Evolutionary conservation across 176 grass and related monocot species (phyloP).

Genomic region (Zea mays): DNA sequence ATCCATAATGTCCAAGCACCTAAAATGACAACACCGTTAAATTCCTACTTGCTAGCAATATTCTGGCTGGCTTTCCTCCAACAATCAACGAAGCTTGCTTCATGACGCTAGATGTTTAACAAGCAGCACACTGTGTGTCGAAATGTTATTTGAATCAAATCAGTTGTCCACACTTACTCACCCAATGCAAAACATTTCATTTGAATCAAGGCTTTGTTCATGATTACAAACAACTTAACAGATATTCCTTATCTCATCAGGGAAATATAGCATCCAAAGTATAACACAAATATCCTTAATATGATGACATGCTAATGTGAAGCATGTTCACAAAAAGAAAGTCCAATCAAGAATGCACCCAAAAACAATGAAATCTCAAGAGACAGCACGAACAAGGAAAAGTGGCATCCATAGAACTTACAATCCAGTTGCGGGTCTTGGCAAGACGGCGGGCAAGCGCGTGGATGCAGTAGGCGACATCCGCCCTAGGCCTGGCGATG

Average conservation of each 20-base stretch:
- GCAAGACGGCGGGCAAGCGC: conserved; percentile 77
- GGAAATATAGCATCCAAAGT: background rate
- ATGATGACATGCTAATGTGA: background rate
- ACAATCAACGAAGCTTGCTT: background rate
- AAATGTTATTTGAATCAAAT: background rate
- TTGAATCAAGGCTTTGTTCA: conserved; percentile 4
- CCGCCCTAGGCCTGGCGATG: conserved; percentile 76
- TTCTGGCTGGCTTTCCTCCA: background rate
- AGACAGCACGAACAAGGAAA: background rate
- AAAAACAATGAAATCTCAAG: conserved; percentile 14
- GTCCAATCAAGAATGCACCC: background rate
- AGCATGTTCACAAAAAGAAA: background rate
- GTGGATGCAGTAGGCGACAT: conserved; percentile 96
- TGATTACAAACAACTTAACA: background rate
- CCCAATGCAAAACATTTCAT: background rate
- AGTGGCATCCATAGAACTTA: conserved; percentile 32
- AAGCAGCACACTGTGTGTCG: background rate
- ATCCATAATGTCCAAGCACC: background rate
- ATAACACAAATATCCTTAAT: background rate
- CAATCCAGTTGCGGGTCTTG: conserved; percentile 98
- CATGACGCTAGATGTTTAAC: background rate
- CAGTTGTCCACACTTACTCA: background rate
- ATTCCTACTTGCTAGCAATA: background rate
- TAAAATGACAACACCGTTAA: background rate
- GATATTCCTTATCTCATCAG: background rate